Percentiles rank a stretch among this genome's conserved stretches.
Conservation (phyloP, 306 rosid species). For the Cucumis cinereus region DNA sequence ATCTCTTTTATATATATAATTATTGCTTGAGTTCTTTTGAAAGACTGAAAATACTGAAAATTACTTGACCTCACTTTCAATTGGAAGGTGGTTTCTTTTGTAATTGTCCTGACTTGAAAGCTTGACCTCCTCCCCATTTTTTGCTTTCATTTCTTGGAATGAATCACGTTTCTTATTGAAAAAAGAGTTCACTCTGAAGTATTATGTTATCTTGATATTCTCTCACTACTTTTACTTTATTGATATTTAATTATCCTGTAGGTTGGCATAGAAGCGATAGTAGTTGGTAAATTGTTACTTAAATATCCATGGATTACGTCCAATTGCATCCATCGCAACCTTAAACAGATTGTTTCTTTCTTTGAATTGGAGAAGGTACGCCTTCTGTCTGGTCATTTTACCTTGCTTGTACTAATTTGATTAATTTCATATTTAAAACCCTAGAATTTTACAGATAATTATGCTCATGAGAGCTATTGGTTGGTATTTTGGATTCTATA, state of each 20-base stretch:
- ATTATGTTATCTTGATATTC: neutral
- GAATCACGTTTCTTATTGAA: neutral
- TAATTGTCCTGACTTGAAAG: neutral
- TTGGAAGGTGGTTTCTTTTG: no score
- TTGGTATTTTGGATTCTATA: neutral
- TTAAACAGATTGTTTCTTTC: constrained; percentile 36
- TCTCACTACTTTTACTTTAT: constrained; percentile 3
- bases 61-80: no score
- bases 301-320: constrained; percentile 83
- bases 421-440: neutral
- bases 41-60: no score
- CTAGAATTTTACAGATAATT: neutral
- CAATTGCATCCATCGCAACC: constrained; percentile 51
- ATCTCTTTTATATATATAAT: no score
- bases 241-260: constrained; percentile 16
- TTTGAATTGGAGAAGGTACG: constrained; percentile 48
- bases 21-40: no score
- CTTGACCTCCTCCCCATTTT: neutral
- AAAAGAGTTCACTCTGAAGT: neutral
- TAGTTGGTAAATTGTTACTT: constrained; percentile 36
- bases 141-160: neutral
- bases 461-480: neutral
- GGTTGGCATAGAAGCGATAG: constrained; percentile 38
- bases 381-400: constrained; percentile 4
- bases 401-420: neutral